Evolutionary conservation across 345 rosid genomes (phyloP).

Genomic region (Chamaenerion angustifolium): DNA sequence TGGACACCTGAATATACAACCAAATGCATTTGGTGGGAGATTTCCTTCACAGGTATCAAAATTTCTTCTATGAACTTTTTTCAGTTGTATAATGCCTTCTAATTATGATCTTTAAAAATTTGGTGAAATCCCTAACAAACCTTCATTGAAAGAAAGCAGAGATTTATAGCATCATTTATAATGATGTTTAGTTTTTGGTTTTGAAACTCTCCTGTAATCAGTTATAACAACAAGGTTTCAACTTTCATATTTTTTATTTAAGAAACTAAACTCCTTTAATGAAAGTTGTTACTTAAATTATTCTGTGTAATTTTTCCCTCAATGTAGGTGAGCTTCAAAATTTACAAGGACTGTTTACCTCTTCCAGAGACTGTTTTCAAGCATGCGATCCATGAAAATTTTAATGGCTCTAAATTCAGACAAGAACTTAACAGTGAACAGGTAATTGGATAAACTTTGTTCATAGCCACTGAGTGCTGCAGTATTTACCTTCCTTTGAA

Average conservation of each 20-base stretch:
- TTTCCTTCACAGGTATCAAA: constrained; percentile 21
- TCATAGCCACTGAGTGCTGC: not conserved
- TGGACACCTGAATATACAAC: constrained; percentile 21
- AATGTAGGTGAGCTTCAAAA: constrained; percentile 18
- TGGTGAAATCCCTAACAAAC: not conserved
- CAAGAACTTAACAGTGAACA: constrained; percentile 18
- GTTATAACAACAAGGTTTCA: no score
- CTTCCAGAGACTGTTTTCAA: constrained; percentile 18
- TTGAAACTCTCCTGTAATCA: no score
- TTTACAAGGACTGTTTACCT: constrained; percentile 22
- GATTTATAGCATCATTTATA: no score
- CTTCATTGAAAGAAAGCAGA: no score
- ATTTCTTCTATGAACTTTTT: not conserved
- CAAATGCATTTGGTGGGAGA: constrained; percentile 16
- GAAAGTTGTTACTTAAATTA: no score
- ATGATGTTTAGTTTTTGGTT: no score
- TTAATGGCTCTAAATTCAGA: constrained; percentile 15
- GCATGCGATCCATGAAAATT: constrained; percentile 19
- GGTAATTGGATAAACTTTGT: constrained; percentile 2
- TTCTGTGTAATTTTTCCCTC: not conserved
- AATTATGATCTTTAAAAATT: not conserved
- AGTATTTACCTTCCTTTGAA: no score
- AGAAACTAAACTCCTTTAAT: no score
- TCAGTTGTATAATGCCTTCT: not conserved
- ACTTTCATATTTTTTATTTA: no score